Conservation (phyloP, 163 green algal species). For the Coccomyxa subellipsoidea region DNA sequence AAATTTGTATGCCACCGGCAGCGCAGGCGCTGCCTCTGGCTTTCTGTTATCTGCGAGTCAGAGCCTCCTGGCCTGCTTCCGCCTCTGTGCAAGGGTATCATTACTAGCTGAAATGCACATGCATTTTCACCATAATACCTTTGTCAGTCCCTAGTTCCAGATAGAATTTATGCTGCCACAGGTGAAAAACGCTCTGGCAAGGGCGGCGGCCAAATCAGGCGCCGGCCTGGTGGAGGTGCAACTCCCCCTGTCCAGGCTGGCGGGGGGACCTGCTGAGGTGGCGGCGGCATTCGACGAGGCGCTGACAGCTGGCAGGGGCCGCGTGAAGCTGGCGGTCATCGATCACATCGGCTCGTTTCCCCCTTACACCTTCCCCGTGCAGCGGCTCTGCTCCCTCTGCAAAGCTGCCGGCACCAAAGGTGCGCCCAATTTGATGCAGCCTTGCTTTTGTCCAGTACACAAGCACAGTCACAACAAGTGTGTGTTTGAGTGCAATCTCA, state of each 20-base stretch:
- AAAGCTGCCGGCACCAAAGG: constrained; percentile 27
- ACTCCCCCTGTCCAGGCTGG: constrained; percentile 23
- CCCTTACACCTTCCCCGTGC: constrained; percentile 53
- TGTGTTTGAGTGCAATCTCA: too few species aligned
- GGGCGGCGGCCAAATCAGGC: constrained; percentile 25
- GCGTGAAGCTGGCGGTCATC: constrained; percentile 47
- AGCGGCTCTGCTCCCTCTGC: constrained; percentile 38
- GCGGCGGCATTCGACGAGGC: constrained; percentile 2
- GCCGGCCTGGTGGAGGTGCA: constrained; percentile 50
- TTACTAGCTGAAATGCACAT: too few species aligned
- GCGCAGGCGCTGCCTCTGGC: too few species aligned
- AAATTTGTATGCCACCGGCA: too few species aligned
- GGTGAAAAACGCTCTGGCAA: constrained; percentile 23
- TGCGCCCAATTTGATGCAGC: too few species aligned
- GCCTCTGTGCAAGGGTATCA: not conserved
- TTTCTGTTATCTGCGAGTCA: too few species aligned
- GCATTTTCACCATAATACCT: too few species aligned
- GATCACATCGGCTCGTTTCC: constrained; percentile 63
- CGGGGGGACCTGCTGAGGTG: constrained; percentile 13
- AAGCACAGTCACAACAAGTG: too few species aligned
- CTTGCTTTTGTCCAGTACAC: too few species aligned
- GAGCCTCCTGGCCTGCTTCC: not conserved
- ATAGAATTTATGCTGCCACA: too few species aligned
- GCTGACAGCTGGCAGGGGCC: constrained; percentile 3
- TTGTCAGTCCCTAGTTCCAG: too few species aligned